phyloP scores from a whole-genome alignment of 495 filamentous ascomycete species.

The Penicillium pulvis region DNA sequence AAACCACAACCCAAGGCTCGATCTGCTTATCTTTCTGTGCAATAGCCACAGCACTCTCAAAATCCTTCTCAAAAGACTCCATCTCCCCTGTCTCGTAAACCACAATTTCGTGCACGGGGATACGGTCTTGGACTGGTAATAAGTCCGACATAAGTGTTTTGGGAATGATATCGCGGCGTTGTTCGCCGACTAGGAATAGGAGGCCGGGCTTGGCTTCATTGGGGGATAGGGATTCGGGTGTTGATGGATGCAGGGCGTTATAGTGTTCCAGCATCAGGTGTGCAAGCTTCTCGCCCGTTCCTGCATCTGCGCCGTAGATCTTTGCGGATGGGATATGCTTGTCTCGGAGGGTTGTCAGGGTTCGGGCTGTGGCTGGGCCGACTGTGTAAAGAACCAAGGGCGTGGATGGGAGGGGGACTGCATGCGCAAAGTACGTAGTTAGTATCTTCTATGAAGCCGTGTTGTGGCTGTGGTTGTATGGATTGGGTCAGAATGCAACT shows the following conservation, averaged over 20 bases:
- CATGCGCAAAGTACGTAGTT: background rate
- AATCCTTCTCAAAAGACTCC: conserved; percentile 69
- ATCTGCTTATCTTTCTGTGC: conserved; percentile 5
- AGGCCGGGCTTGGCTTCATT: conserved; percentile 56
- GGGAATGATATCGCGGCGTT: conserved; percentile 85
- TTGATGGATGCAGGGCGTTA: conserved; percentile 26
- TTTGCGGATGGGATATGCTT: conserved; percentile 47
- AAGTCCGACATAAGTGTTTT: conserved; percentile 62
- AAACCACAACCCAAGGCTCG: conserved; percentile 83
- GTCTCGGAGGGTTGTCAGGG: conserved; percentile 60
- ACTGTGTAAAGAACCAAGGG: conserved; percentile 75
- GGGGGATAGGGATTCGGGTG: conserved; percentile 39
- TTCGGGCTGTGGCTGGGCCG: conserved; percentile 83
- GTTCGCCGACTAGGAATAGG: conserved; percentile 86
- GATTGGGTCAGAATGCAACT: conserved; percentile 14
- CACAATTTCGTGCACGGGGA: conserved; percentile 72
- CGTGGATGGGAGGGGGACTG: conserved; percentile 12
- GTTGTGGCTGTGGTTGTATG: too few relatives aligned
- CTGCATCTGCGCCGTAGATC: conserved; percentile 74
- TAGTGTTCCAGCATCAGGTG: conserved; percentile 77
- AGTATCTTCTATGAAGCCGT: background rate
- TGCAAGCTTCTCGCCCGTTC: conserved; percentile 79
- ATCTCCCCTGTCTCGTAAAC: conserved; percentile 86
- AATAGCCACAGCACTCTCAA: conserved; percentile 39
- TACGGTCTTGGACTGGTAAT: conserved; percentile 43